Percentiles rank a stretch among this genome's conserved stretches.
These are phyloP conservation scores for Clitocybe nebularis DNA, from an alignment of 1,284 basidiomycete genomes.

Conservation along the genomic window DNA sequence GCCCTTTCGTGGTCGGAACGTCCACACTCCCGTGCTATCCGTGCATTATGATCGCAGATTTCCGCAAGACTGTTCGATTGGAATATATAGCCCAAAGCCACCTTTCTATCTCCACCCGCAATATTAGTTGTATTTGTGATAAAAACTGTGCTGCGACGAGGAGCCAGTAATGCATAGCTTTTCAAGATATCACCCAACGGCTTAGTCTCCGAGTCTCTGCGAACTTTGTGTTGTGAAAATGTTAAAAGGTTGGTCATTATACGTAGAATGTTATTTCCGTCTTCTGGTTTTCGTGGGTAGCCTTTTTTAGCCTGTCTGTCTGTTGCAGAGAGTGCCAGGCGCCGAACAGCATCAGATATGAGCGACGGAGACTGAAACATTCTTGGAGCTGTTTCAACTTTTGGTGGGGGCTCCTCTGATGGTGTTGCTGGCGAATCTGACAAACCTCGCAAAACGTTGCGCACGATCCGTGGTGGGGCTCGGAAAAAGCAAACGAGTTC, in stretches of 20 bases:
- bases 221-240: slow-evolving; percentile 46
- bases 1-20: slow-evolving; percentile 71
- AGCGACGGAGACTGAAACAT: slow-evolving; percentile 61
- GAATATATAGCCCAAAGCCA: slow-evolving; percentile 66
- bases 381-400: slow-evolving; percentile 24
- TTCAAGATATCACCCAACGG: slow-evolving; percentile 31
- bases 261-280: slow-evolving; percentile 56
- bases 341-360: slow-evolving; percentile 64
- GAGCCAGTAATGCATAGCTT: slow-evolving; percentile 28
- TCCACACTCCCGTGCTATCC: slow-evolving; percentile 53
- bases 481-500: slow-evolving; percentile 86
- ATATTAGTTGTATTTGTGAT: slow-evolving; percentile 58
- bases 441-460: slow-evolving; percentile 48
- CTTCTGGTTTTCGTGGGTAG: slow-evolving; percentile 42
- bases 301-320: slow-evolving; percentile 39
- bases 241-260: slow-evolving; percentile 73
- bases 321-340: slow-evolving; percentile 53
- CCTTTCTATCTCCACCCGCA: slow-evolving; percentile 52
- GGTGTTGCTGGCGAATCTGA: slow-evolving; percentile 37
- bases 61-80: slow-evolving; percentile 38
- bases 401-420: slow-evolving; percentile 18
- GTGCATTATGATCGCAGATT: slow-evolving; percentile 58
- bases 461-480: slow-evolving; percentile 67
- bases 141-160: slow-evolving; percentile 60
- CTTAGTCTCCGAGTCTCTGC: slow-evolving; percentile 28